Conservation (phyloP, 371 early-diverging fungal species). For the Mortierella sp. region DNA sequence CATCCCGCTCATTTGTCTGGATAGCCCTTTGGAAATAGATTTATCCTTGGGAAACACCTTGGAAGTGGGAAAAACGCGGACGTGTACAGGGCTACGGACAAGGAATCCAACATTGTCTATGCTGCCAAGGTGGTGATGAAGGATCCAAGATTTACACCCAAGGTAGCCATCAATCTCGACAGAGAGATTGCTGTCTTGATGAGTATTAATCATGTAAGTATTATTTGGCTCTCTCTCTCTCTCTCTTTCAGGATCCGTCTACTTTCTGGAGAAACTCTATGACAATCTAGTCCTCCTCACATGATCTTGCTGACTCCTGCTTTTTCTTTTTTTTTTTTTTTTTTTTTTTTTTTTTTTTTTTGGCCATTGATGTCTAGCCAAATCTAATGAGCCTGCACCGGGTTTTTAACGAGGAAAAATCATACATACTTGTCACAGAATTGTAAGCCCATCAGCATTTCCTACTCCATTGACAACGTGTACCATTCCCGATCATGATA, state of each 20-base stretch:
- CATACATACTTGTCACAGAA: constrained; percentile 72
- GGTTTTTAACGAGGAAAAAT: constrained; percentile 67
- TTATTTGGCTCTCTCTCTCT: too few species aligned
- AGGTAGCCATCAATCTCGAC: constrained; percentile 63
- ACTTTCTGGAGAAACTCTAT: neutral
- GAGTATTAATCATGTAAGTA: constrained; percentile 74
- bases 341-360: too few species aligned
- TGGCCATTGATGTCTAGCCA: too few species aligned
- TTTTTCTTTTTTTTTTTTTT: neutral
- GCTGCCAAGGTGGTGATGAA: constrained; percentile 76
- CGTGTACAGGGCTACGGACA: constrained; percentile 61
- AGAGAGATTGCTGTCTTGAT: constrained; percentile 78
- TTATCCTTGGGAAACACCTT: constrained; percentile 50
- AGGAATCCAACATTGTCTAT: constrained; percentile 51
- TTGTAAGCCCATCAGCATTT: constrained; percentile 52
- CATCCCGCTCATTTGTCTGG: neutral
- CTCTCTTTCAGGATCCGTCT: too few species aligned
- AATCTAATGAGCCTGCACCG: constrained; percentile 62
- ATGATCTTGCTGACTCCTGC: neutral
- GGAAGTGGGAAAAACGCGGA: constrained; percentile 73
- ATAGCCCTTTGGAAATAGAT: constrained; percentile 62
- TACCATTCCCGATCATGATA: neutral
- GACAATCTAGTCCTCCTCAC: neutral
- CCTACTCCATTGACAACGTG: constrained; percentile 1
- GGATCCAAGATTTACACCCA: constrained; percentile 54